A percentile compares a stretch with the other conserved stretches of the same genome.
Conservation (phyloP, 768 basidiomycete genomes). For the Suillus subalutaceus region DNA sequence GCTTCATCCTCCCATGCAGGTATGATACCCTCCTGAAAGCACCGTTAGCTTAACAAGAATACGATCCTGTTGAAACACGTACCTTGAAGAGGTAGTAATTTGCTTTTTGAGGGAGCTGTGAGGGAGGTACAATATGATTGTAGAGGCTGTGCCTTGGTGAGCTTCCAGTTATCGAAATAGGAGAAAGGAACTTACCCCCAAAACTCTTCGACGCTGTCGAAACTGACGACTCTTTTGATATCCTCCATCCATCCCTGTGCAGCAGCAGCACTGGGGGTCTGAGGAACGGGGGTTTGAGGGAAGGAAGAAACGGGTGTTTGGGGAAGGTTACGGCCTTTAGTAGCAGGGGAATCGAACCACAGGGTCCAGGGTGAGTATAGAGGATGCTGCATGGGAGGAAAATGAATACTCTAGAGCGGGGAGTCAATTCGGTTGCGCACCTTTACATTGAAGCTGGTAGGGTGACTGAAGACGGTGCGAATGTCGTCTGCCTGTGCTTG, state of each 20-base stretch:
- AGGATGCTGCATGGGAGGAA: conserved; percentile 65
- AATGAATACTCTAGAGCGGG: conserved; percentile 8
- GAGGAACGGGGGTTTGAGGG: conserved; percentile 72
- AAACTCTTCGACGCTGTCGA: conserved; percentile 98
- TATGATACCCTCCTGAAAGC: conserved; percentile 83
- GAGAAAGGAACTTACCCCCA: conserved; percentile 77
- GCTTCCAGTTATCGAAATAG: background rate
- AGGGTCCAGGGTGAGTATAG: conserved; percentile 95
- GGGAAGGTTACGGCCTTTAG: conserved; percentile 87
- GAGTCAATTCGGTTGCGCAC: conserved; percentile 42
- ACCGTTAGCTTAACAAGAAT: conserved; percentile 10
- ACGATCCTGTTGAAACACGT: conserved; percentile 23
- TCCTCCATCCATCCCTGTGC: conserved; percentile 98
- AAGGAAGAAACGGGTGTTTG: conserved; percentile 81
- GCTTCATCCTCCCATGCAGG: conserved; percentile 98
- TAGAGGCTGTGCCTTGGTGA: conserved; percentile 63
- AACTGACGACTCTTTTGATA: conserved; percentile 93
- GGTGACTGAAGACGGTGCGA: conserved; percentile 92
- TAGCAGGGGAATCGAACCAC: conserved; percentile 95
- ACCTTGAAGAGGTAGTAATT: conserved; percentile 99
- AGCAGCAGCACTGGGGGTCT: conserved; percentile 72
- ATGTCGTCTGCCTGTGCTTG: conserved; percentile 80
- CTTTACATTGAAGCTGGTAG: conserved; percentile 95
- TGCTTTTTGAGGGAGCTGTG: conserved; percentile 90
- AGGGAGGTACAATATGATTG: conserved; percentile 97